phyloP scores from a whole-genome alignment of 208 protist genomes.

The Histomonas meleagridis region DNA sequence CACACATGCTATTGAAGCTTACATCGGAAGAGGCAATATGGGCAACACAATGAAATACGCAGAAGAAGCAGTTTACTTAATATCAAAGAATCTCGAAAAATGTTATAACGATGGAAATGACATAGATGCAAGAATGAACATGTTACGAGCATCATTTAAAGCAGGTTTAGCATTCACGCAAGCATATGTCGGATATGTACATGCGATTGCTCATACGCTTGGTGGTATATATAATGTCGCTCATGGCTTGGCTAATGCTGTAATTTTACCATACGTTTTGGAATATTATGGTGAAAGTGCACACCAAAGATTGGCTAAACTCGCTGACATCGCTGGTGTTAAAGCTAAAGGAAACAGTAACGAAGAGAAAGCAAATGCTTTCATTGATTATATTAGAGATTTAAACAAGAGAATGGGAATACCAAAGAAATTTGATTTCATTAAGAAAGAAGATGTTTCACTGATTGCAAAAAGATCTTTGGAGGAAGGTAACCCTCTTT shows the following conservation, averaged over 20 bases:
- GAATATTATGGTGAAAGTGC: neutral
- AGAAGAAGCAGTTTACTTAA: conserved; percentile 36
- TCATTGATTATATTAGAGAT: neutral
- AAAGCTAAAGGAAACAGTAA: neutral
- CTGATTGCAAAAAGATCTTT: neutral
- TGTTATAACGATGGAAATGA: neutral
- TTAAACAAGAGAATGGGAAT: neutral
- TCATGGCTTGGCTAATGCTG: conserved; percentile 49
- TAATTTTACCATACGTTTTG: conserved; percentile 37
- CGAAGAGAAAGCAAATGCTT: neutral
- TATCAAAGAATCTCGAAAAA: conserved; percentile 44
- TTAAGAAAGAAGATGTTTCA: neutral
- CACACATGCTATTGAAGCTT: conserved; percentile 48
- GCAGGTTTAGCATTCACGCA: conserved; percentile 50
- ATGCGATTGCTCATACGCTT: conserved; percentile 43
- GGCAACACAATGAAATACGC: conserved; percentile 37
- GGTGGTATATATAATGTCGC: conserved; percentile 38
- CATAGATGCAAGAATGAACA: conserved; percentile 39
- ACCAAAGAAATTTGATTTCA: neutral
- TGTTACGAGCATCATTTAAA: neutral
- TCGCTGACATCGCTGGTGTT: neutral
- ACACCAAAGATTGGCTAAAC: neutral
- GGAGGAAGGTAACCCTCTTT: neutral
- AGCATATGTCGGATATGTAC: conserved; percentile 48
- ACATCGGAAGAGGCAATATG: conserved; percentile 43